Evolutionary conservation across 2,329 filamentous ascomycete genomes (phyloP).

Genomic region (Penicillium paneum): DNA sequence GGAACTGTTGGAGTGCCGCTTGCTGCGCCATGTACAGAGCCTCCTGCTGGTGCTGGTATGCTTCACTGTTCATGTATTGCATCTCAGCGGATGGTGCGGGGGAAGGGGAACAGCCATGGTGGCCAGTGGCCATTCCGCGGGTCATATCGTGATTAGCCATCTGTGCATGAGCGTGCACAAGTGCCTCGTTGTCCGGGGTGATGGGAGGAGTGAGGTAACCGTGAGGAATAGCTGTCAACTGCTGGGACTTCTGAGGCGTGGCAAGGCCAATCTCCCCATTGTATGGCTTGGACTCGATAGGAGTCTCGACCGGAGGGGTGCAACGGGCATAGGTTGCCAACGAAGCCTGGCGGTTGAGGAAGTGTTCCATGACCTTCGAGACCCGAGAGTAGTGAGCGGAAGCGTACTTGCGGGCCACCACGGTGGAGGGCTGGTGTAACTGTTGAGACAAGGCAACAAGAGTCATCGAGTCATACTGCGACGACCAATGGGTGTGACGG

Average conservation of each 20-base stretch:
- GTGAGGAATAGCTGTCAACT: conserved; percentile 35
- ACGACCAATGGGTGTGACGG: conserved; percentile 71
- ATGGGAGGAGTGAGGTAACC: conserved; percentile 50
- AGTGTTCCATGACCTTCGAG: conserved; percentile 62
- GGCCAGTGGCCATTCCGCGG: conserved; percentile 27
- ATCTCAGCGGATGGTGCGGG: conserved; percentile 37
- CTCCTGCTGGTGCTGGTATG: conserved; percentile 34
- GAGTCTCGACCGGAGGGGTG: conserved; percentile 40
- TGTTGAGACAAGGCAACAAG: conserved; percentile 63
- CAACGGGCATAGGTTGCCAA: conserved; percentile 48
- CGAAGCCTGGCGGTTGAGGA: conserved; percentile 62
- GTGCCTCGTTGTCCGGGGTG: conserved; percentile 46
- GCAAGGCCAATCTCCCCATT: conserved; percentile 42
- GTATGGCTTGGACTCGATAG: conserved; percentile 41
- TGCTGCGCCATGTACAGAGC: conserved; percentile 33
- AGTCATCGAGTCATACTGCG: conserved; percentile 50
- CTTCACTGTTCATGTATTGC: conserved; percentile 37
- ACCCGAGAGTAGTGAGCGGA: conserved; percentile 64
- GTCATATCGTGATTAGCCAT: conserved; percentile 33
- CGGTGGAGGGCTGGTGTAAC: conserved; percentile 64
- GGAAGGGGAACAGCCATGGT: conserved; percentile 36
- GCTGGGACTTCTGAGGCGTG: conserved; percentile 42
- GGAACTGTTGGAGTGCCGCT: conserved; percentile 29
- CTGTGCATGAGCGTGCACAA: conserved; percentile 33
- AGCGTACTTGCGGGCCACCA: conserved; percentile 66